Evolutionary conservation across 2,329 filamentous ascomycete genomes (phyloP).

Genomic region (Penicillium palitans): DNA sequence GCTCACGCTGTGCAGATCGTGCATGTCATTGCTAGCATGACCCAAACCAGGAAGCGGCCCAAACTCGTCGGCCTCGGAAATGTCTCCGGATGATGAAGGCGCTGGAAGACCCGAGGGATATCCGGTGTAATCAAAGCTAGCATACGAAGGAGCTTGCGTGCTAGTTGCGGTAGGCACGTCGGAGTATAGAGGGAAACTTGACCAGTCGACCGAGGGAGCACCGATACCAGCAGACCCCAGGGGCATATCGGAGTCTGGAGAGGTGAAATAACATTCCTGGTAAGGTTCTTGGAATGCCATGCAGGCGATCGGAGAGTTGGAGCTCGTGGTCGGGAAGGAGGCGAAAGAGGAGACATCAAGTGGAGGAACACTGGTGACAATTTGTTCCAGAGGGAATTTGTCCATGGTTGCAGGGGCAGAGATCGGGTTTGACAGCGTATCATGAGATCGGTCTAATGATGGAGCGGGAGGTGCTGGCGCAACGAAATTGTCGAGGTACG

Average conservation of each 20-base stretch:
- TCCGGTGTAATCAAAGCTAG: constrained; percentile 47
- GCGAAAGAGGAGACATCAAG: constrained; percentile 43
- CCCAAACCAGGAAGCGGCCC: constrained; percentile 35
- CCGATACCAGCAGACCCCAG: constrained; percentile 41
- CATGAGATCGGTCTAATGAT: constrained; percentile 27
- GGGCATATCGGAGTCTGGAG: constrained; percentile 45
- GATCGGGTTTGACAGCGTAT: constrained; percentile 23
- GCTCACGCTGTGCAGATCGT: constrained; percentile 44
- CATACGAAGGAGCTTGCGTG: constrained; percentile 49
- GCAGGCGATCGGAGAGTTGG: constrained; percentile 34
- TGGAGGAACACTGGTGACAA: constrained; percentile 37
- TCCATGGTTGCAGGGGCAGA: constrained; percentile 29
- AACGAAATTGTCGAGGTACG: constrained; percentile 33
- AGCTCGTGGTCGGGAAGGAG: constrained; percentile 36
- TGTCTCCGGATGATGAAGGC: constrained; percentile 51
- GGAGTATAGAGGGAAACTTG: constrained; percentile 47
- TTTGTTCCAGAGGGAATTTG: constrained; percentile 34
- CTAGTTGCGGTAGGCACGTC: constrained; percentile 40
- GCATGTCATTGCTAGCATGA: constrained; percentile 33
- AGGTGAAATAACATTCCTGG: constrained; percentile 44
- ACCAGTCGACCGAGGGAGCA: constrained; percentile 51
- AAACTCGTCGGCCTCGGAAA: constrained; percentile 51
- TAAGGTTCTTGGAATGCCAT: constrained; percentile 42
- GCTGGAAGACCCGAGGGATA: constrained; percentile 42
- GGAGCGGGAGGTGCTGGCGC: constrained; percentile 20